Base-by-base conservation (phyloP, 208 protist genomes). In the Borovskyia barvae region DNA sequence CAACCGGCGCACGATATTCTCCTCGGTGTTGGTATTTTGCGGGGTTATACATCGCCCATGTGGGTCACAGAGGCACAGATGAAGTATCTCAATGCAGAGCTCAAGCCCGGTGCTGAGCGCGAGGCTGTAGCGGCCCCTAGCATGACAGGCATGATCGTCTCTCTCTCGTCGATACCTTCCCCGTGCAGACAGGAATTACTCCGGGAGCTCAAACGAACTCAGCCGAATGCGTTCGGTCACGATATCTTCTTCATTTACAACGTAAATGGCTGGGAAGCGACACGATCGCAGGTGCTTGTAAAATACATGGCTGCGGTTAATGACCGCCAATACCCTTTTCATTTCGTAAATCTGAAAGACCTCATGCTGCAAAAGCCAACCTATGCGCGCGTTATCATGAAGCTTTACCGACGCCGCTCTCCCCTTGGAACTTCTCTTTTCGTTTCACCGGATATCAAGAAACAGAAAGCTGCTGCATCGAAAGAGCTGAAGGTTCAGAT, bases 1-100 rank as follows among this genome's bases (percentile, higher is more conserved):
- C 89, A 95, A 48, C 89, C 89, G 2, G 85, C 85, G n/a, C 89
- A 95, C 59, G 89, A 95, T 51, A 80, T 95, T 42, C 60, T 95
- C 46, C 61, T 95, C 0, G 83, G 72, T 20, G 85, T 92, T 0
- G 89, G 89, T 29, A 90, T 95, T 14, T 58, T 95, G 66, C 76
- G 85, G 25, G 89, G 89, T 3, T 95, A 95, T 77, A 90, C 61
- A 1, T 95, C 89, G 9, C 89, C 89, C 14, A 90, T 93, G 74
- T 95, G 89, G 85, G 63, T 95, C 6, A 66, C 67, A 11, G 83
- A 95, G 61, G 60, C 66, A 32, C 89, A 95, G 55, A 66, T 92
- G 39, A 88, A 87, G 56, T 77, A 94, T 70, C 61, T 94, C 26
- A 94, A 94, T 45, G 41, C 89, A 20, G 81, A 92, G 51, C 62